Evolutionary conservation across 495 filamentous ascomycete species (phyloP).

Genomic region (Neurospora sp.): DNA sequence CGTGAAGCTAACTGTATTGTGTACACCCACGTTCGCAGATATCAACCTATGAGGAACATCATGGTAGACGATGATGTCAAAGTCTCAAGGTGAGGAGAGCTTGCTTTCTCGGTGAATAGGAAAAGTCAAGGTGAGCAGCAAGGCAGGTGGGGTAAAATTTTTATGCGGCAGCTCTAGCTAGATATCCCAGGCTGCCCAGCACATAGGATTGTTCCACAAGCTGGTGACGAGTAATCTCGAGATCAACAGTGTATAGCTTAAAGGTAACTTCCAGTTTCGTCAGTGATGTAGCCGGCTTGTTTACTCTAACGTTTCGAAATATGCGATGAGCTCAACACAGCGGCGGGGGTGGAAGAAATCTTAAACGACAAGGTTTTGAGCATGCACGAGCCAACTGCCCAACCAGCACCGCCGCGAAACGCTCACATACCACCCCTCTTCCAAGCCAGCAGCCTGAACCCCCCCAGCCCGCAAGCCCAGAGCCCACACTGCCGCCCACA

Average conservation of each 20-base stretch:
- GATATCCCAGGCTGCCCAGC: background rate
- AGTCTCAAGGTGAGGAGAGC: background rate
- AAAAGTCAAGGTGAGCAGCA: slow-evolving; percentile 6
- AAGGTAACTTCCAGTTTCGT: background rate
- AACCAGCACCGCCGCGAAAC: background rate
- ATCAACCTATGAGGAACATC: background rate
- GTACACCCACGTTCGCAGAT: background rate
- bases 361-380: background rate
- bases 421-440: background rate
- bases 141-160: slow-evolving; percentile 23
- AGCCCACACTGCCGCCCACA: background rate
- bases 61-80: background rate
- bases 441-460: background rate
- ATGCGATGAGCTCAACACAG: background rate
- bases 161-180: background rate
- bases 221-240: background rate
- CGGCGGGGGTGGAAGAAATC: background rate
- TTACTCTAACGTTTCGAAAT: background rate
- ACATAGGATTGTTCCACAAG: background rate
- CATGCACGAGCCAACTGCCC: background rate
- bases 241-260: background rate
- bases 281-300: background rate
- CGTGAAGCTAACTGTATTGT: background rate
- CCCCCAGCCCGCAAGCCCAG: background rate
- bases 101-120: background rate